Evolutionary conservation across 345 rosid species (phyloP), one percentile per base, ranked within the genome.

Genomic region (Heritiera fomes): DNA sequence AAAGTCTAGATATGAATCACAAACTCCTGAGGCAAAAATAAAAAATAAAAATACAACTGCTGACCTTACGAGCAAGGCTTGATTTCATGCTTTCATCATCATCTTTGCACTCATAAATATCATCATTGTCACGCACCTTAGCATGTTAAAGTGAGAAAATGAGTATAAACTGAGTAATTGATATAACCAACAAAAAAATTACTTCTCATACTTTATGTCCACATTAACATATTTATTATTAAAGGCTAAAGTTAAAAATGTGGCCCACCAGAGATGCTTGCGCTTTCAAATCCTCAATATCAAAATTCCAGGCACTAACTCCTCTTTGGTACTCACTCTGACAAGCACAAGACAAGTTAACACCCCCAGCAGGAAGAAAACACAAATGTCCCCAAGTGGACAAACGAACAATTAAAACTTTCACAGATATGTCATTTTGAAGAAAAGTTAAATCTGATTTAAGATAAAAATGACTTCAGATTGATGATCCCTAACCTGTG

Each of bases 281-380:
- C 64, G 89, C 91, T 88, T 93, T 97, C 80, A 97, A 85, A 91
- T 97, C 99, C 76, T 88, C 95, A 77, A 97, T 64, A 79, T 97
- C 98, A 80, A 97, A 97, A 79, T 97, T 91, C 99, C 99, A 97
- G 76, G 99, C 98, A 84, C 99, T 97, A 79, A 97, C 99, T 83
- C 99, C 99, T 86, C 98, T 86, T 78, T 97, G 91, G 85, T 94
- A 97, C 86, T 97, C 99, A 75, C 98, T 94, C 99, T 97, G 87
- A 77, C 80, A 62, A 80, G 47, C 62, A 61, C 72, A 79, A 66
- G 34, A 62, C 14, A 77, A 65, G 30, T 63, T 15, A 34, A 47
- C 28, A 63, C 14, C 20, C 20, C 18, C 61, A 63, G 40, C 40
- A 62, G 78, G 47, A 52, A 18, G 56, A 70, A 71, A 47, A 23